Conservation (phyloP, 2,329 filamentous ascomycete genomes). For the Ceratocystis cubensis region DNA sequence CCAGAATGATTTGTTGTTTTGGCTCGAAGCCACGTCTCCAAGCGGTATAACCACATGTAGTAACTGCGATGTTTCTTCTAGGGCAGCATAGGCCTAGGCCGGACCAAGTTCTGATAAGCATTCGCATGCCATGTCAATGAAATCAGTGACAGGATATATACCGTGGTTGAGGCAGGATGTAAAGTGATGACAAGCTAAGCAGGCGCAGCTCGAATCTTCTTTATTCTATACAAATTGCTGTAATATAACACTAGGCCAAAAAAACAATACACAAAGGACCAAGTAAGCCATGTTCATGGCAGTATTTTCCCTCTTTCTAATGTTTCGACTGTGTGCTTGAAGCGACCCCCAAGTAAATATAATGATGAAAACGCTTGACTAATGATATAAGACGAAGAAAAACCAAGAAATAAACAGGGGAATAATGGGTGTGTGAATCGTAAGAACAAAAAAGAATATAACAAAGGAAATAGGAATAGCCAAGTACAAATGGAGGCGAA, state of each 20-base stretch:
- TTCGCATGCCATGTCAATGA: background rate
- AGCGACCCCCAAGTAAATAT: background rate
- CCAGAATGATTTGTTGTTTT: background rate
- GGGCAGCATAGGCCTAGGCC: background rate
- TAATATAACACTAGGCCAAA: background rate
- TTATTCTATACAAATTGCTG: slow-evolving; percentile 1
- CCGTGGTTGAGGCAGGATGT: background rate
- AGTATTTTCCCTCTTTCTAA: no score
- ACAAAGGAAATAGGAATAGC: background rate
- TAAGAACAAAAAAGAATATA: slow-evolving; percentile 6
- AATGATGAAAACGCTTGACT: slow-evolving; percentile 8
- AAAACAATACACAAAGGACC: background rate
- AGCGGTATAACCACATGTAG: background rate
- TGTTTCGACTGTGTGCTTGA: no score
- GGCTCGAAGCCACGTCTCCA: background rate
- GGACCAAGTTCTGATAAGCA: background rate
- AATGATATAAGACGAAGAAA: slow-evolving; percentile 1
- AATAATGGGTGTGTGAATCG: slow-evolving; percentile 1
- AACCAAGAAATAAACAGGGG: slow-evolving; percentile 11
- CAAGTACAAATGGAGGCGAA: background rate
- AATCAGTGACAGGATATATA: background rate
- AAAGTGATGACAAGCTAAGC: background rate
- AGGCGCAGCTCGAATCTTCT: background rate
- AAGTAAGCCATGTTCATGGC: background rate
- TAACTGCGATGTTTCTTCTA: background rate